A percentile compares a stretch with the other conserved stretches of the same genome.
phyloP scores from a whole-genome alignment of 2,329 filamentous ascomycete genomes.

The Hymenoscyphus repandus region DNA sequence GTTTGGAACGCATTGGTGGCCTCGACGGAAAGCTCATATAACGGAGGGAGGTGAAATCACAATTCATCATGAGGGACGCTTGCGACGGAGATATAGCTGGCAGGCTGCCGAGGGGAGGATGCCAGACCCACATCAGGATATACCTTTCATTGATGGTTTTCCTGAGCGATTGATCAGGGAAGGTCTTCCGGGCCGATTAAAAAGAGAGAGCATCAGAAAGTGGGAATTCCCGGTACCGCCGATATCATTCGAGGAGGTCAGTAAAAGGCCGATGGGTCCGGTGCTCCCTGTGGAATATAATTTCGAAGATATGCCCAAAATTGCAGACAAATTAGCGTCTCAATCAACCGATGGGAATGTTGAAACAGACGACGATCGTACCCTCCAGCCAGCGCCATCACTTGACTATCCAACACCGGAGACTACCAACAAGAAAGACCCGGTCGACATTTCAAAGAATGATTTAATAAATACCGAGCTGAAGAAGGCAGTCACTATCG shows the following conservation, averaged over 20 bases:
- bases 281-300: neutral
- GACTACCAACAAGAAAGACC: no score
- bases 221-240: neutral
- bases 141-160: slow-evolving; percentile 10
- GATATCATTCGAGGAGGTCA: neutral
- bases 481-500: no score
- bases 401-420: no score
- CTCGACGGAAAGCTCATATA: slow-evolving; percentile 17
- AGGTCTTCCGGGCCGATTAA: slow-evolving; percentile 8
- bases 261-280: neutral
- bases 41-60: neutral
- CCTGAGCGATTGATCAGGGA: slow-evolving; percentile 10
- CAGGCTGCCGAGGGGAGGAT: slow-evolving; percentile 1
- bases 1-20: slow-evolving; percentile 26
- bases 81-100: slow-evolving; percentile 5
- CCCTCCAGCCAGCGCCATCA: no score
- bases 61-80: neutral
- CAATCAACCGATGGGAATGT: neutral
- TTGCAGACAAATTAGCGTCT: neutral
- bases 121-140: slow-evolving; percentile 3
- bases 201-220: slow-evolving; percentile 2
- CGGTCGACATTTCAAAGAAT: no score
- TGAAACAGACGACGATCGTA: neutral
- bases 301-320: no score
- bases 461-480: no score